These are phyloP conservation scores for Xylariaceae sp. DNA, from an alignment of 2,329 filamentous ascomycete genomes.

Conservation along the genomic window DNA sequence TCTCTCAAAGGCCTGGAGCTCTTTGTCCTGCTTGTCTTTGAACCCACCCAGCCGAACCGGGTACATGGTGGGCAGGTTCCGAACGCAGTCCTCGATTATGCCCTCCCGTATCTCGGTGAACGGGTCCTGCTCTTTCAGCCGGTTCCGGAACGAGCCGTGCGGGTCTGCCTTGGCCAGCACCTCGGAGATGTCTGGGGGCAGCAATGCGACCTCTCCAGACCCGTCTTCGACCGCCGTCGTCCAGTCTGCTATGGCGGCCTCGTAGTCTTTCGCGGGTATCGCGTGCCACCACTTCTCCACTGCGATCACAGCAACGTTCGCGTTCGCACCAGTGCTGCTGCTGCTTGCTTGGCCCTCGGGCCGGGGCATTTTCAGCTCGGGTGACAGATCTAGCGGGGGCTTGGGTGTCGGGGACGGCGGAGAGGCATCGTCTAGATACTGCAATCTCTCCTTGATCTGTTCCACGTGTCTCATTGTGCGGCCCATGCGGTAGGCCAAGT, in stretches of 20 bases:
- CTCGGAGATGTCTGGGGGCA: constrained; percentile 21
- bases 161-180: constrained; percentile 33
- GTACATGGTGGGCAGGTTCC: constrained; percentile 39
- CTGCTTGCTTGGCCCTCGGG: no score
- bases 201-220: constrained; percentile 19
- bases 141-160: constrained; percentile 11
- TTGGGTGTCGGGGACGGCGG: not conserved
- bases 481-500: constrained; percentile 37
- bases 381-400: constrained; percentile 11
- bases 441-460: constrained; percentile 19
- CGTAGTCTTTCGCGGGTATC: constrained; percentile 18
- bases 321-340: not conserved
- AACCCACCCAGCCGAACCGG: constrained; percentile 29
- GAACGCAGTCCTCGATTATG: constrained; percentile 39
- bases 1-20: constrained; percentile 20
- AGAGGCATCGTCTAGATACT: constrained; percentile 8
- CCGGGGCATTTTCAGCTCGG: constrained; percentile 12
- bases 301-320: not conserved
- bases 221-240: constrained; percentile 16
- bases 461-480: constrained; percentile 27
- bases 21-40: constrained; percentile 18
- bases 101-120: constrained; percentile 32
- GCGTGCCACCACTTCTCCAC: constrained; percentile 19
- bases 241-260: constrained; percentile 19
- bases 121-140: constrained; percentile 16